phyloP scores from a whole-genome alignment of 2,329 filamentous ascomycete species.

The Trichoderma gracile region DNA sequence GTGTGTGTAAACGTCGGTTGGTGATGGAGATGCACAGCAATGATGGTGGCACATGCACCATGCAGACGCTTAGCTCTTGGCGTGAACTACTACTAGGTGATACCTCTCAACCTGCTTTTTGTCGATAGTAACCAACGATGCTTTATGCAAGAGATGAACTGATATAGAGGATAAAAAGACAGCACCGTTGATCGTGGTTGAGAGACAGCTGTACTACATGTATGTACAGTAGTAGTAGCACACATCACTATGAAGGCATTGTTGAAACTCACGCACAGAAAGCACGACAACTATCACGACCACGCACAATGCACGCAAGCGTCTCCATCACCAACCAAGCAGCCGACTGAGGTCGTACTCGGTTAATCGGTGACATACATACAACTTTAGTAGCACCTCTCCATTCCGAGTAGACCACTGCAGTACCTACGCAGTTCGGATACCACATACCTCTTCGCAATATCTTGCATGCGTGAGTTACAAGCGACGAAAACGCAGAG shows the following conservation, averaged over 20 bases:
- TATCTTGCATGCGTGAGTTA: too few relatives aligned
- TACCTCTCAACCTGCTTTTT: too few relatives aligned
- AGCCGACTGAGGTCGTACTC: neutral
- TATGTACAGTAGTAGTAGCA: neutral
- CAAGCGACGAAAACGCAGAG: neutral
- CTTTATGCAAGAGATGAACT: too few relatives aligned
- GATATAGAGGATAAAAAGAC: too few relatives aligned
- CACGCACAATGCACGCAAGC: neutral
- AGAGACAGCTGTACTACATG: too few relatives aligned
- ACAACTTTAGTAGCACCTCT: neutral
- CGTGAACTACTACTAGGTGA: neutral
- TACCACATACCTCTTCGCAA: neutral
- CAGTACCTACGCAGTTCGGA: neutral
- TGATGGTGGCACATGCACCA: neutral
- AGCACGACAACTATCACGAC: neutral
- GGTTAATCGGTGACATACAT: neutral
- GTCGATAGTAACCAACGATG: too few relatives aligned
- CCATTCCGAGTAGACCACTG: too few relatives aligned
- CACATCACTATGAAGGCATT: neutral
- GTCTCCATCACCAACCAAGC: conserved; percentile 7
- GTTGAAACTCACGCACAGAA: too few relatives aligned
- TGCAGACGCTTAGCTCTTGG: conserved; percentile 4
- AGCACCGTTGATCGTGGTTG: too few relatives aligned
- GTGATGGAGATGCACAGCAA: neutral
- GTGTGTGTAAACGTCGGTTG: too few relatives aligned